A percentile compares a stretch with the other conserved stretches of the same genome.
phyloP scores from a whole-genome alignment of 345 rosid species.

The Draba incana region DNA sequence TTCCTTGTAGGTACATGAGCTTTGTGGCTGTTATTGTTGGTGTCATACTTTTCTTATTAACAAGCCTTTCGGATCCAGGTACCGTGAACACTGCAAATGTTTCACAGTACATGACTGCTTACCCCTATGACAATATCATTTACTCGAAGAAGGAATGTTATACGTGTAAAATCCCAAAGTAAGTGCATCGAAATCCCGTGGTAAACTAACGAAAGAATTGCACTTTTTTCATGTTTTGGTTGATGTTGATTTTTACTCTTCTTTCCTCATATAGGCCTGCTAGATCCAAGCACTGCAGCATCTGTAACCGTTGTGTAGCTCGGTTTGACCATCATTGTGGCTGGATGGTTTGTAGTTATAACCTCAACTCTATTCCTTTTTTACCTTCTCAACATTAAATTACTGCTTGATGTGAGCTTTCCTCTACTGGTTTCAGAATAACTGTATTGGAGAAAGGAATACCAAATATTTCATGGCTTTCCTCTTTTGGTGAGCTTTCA shows the following conservation, averaged over 20 bases:
- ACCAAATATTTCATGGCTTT: slow-evolving; percentile 87
- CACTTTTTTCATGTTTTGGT: not conserved
- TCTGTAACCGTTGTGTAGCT: slow-evolving; percentile 89
- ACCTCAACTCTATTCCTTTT: slow-evolving; percentile 5
- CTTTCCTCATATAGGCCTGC: slow-evolving; percentile 72
- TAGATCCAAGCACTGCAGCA: slow-evolving; percentile 94
- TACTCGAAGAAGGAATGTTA: slow-evolving; percentile 76
- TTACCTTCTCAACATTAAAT: not conserved
- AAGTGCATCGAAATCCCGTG: slow-evolving; percentile 36
- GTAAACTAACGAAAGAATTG: not conserved
- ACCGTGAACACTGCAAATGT: slow-evolving; percentile 72
- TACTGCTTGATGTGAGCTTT: slow-evolving; percentile 20
- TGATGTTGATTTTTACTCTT: not conserved
- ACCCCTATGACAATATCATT: slow-evolving; percentile 81
- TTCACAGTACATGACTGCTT: slow-evolving; percentile 63
- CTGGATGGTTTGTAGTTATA: slow-evolving; percentile 73
- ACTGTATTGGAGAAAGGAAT: slow-evolving; percentile 93
- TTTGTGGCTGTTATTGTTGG: slow-evolving; percentile 71
- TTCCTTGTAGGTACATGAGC: slow-evolving; percentile 68
- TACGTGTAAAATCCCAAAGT: slow-evolving; percentile 87
- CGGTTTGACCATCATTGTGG: slow-evolving; percentile 99
- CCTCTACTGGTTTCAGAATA: slow-evolving; percentile 61
- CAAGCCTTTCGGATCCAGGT: slow-evolving; percentile 95
- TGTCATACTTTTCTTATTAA: slow-evolving; percentile 66
- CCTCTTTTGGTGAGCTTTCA: slow-evolving; percentile 82